Evolutionary conservation across 345 rosid genomes (phyloP).

Genomic region (Kernera saxatilis): DNA sequence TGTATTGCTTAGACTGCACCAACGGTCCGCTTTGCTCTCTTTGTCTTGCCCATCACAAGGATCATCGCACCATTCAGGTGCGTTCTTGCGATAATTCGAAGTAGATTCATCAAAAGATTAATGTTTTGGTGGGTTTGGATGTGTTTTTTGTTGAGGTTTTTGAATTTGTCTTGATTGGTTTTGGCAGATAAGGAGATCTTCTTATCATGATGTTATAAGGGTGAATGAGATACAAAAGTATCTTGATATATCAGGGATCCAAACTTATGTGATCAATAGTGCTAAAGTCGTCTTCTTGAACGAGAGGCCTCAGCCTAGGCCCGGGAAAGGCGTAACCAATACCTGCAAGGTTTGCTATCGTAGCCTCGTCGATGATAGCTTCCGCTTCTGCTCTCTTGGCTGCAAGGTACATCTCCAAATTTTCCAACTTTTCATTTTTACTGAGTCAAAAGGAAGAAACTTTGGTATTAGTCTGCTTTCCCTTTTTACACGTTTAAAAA

Average conservation of each 20-base stretch:
- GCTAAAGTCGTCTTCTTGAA: slow-evolving; percentile 95
- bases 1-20: slow-evolving; percentile 94
- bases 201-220: slow-evolving; percentile 98
- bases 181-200: slow-evolving; percentile 89
- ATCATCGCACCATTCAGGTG: slow-evolving; percentile 86
- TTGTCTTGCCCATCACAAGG: slow-evolving; percentile 67
- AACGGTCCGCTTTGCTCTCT: slow-evolving; percentile 77
- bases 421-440: background rate
- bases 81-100: background rate
- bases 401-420: slow-evolving; percentile 68
- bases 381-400: slow-evolving; percentile 95
- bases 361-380: slow-evolving; percentile 91
- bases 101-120: background rate
- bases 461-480: background rate
- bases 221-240: slow-evolving; percentile 86
- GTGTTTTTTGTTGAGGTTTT: background rate
- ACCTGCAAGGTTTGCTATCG: slow-evolving; percentile 94
- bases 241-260: slow-evolving; percentile 82
- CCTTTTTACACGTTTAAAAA: slow-evolving; percentile 20
- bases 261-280: slow-evolving; percentile 95
- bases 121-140: background rate
- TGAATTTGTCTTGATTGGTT: slow-evolving; percentile 2
- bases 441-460: background rate
- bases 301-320: slow-evolving; percentile 97
- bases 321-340: slow-evolving; percentile 89